Base-by-base conservation (phyloP, 495 filamentous ascomycete genomes). In the Penicillium cinerascens region DNA sequence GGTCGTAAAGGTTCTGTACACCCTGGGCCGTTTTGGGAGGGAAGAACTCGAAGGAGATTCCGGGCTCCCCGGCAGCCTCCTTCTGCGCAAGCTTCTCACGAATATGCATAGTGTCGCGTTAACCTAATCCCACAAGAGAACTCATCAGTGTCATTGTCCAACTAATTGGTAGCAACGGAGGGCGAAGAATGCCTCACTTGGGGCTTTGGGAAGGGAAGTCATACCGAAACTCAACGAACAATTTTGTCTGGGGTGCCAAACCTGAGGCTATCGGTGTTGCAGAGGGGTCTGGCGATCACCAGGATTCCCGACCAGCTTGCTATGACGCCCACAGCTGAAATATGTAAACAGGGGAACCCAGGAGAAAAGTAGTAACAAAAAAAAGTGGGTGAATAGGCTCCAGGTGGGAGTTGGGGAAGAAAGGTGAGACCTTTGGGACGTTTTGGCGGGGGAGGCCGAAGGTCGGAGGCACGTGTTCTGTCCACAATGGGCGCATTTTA, bases 31-130 rank as follows among this genome's bases (percentile, higher is more conserved):
- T 99, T 75, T 99, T 99, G n/a, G 95, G 95, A 41, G 95, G 92
- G 73, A 97, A 99, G 79, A 96, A 99, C 74, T 99, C 95, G 70
- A 99, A 99, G 25, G 95, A 97, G 80, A 97, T 96, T 48, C 88
- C 89, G 42, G 91, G 86, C 57, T 83, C 81, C 65, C 82, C 82
- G 53, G 86, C 80, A 54, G 77, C 76, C 61, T 89, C 79, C 74
- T 89, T 87, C 62, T 92, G 88, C 55, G 87, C 81, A 56, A 99
- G 78, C 80, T 96, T 97, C 55, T 95, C 87, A 49, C 82, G 87
- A 79, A 99, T 92, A 78, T 97, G 95, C 84, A 87, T 87, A 41
- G 47, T 76, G 65, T 43, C 43, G 45, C 21, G 44, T 59, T 39
- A 60, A 56, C 15, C 56, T 65, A 46, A 42, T 22, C 42, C 49